phyloP scores from a whole-genome alignment of 169 alveolate species.

The Blepharisma undulans region DNA sequence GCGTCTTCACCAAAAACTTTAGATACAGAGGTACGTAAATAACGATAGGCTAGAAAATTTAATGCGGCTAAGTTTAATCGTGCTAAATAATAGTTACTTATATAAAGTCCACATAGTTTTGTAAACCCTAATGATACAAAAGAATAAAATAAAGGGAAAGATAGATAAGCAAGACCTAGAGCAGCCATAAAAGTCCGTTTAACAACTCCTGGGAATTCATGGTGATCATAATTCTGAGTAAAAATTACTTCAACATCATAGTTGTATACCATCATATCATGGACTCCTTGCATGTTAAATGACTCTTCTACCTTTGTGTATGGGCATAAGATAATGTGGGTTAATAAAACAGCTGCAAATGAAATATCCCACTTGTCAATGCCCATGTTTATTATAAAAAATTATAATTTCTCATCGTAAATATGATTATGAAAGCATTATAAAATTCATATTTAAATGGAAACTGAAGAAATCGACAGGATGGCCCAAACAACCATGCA shows the following conservation, averaged over 20 bases:
- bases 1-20: constrained; percentile 5
- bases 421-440: not conserved
- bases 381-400: not conserved
- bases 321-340: constrained; percentile 49
- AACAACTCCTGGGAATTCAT: constrained; percentile 69
- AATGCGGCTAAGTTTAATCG: constrained; percentile 31
- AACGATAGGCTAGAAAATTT: not conserved
- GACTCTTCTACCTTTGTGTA: constrained; percentile 72
- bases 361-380: constrained; percentile 44
- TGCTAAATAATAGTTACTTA: not conserved
- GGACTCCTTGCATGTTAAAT: constrained; percentile 57
- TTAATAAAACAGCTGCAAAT: constrained; percentile 2
- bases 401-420: not conserved
- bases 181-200: constrained; percentile 57
- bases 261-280: constrained; percentile 52
- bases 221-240: constrained; percentile 51
- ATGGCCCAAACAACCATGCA: not conserved
- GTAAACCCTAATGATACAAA: not conserved
- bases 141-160: not conserved
- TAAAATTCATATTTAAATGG: not conserved
- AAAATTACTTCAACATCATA: constrained; percentile 34
- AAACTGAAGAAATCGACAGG: not conserved
- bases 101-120: constrained; percentile 18
- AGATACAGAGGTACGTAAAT: not conserved
- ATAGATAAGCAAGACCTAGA: not conserved